Percentiles rank a stretch among this genome's conserved stretches.
Conservation (phyloP, 495 filamentous ascomycete species). For the Podospora conica region DNA sequence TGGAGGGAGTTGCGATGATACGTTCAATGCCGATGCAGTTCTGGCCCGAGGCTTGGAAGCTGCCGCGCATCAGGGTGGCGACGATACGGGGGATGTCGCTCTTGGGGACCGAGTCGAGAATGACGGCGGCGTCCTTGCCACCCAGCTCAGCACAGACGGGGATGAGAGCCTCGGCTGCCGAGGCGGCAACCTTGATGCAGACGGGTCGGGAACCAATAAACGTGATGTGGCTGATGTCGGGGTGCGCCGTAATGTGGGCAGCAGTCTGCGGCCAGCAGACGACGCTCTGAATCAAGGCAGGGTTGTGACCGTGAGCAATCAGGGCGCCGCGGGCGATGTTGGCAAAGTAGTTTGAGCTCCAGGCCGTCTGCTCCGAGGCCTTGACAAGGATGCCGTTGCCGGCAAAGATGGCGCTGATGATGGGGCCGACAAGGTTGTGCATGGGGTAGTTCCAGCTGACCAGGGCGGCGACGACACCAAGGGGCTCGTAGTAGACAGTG, state of each 20-base stretch:
- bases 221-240: constrained; percentile 80
- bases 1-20: constrained; percentile 68
- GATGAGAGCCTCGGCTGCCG: constrained; percentile 74
- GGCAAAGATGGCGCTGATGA: constrained; percentile 87
- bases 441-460: constrained; percentile 97
- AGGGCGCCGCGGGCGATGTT: constrained; percentile 73
- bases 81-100: constrained; percentile 60
- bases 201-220: constrained; percentile 91
- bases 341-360: constrained; percentile 77
- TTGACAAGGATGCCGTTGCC: constrained; percentile 92
- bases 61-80: constrained; percentile 80
- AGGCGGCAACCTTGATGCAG: constrained; percentile 79
- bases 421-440: constrained; percentile 88
- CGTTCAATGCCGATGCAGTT: constrained; percentile 98
- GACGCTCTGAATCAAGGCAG: constrained; percentile 74
- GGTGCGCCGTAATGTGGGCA: constrained; percentile 77
- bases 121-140: constrained; percentile 90
- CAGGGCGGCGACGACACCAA: constrained; percentile 86
- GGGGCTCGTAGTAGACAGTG: constrained; percentile 81
- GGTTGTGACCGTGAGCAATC: constrained; percentile 73
- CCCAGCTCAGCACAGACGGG: constrained; percentile 86
- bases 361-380: constrained; percentile 86
- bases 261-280: constrained; percentile 83
- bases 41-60: constrained; percentile 94
- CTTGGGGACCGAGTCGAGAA: constrained; percentile 69